phyloP scores from a whole-genome alignment of 768 basidiomycete genomes.

The Rhizopogon vinicolor region DNA sequence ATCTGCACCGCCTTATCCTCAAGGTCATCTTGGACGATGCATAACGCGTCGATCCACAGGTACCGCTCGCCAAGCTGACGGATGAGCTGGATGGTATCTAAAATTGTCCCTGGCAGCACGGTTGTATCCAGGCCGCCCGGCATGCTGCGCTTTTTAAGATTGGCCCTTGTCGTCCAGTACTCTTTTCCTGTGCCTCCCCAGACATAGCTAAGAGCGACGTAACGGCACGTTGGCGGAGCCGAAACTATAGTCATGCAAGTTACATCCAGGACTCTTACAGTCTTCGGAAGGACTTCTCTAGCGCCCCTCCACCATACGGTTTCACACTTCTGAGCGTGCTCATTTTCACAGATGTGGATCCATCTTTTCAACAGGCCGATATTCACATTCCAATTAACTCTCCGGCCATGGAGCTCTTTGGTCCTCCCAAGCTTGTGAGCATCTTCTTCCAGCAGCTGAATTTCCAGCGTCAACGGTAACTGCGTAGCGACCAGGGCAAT shows the following conservation, averaged over 20 bases:
- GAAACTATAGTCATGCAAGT: background rate
- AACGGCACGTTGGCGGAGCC: background rate
- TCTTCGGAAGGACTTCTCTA: background rate
- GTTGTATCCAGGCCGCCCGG: slow-evolving; percentile 1
- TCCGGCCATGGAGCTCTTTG: slow-evolving; percentile 16
- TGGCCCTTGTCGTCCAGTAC: background rate
- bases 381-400: slow-evolving; percentile 9
- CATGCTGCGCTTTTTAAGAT: background rate
- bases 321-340: slow-evolving; percentile 13
- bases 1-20: slow-evolving; percentile 15
- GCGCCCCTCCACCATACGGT: background rate
- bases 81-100: slow-evolving; percentile 13
- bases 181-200: background rate
- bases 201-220: slow-evolving; percentile 2
- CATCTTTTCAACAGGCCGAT: slow-evolving; percentile 10
- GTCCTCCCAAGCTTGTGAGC: slow-evolving; percentile 9
- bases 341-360: slow-evolving; percentile 11
- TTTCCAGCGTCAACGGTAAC: slow-evolving; percentile 5
- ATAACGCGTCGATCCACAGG: slow-evolving; percentile 19
- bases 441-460: slow-evolving; percentile 16
- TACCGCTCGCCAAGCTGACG: slow-evolving; percentile 15
- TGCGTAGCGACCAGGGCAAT: background rate
- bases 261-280: slow-evolving; percentile 1
- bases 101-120: slow-evolving; percentile 10
- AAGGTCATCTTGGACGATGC: slow-evolving; percentile 17